Conservation (phyloP, 2,329 filamentous ascomycete species). For the Tolypocladium capitatum region DNA sequence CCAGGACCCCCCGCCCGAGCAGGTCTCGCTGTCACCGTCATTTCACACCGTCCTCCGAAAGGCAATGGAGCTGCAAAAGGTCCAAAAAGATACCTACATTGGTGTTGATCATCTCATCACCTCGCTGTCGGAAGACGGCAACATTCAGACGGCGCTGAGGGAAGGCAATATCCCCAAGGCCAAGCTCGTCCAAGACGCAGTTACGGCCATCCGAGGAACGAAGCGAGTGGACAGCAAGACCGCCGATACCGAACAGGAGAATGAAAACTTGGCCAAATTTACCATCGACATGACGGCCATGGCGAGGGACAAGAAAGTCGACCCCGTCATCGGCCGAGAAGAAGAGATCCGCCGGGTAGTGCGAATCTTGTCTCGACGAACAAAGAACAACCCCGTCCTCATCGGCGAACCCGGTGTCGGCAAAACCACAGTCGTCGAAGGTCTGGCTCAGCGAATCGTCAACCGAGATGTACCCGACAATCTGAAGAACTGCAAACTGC, state of each 20-base stretch:
- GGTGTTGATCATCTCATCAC: constrained; percentile 91
- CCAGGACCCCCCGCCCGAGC: constrained; percentile 88
- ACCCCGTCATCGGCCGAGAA: constrained; percentile 92
- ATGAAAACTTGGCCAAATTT: constrained; percentile 94
- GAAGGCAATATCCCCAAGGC: constrained; percentile 86
- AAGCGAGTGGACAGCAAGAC: constrained; percentile 92
- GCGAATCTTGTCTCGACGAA: constrained; percentile 80
- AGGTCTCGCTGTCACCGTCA: constrained; percentile 66
- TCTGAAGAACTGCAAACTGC: constrained; percentile 79
- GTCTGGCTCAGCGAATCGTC: constrained; percentile 87
- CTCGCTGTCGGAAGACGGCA: constrained; percentile 64
- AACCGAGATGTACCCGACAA: constrained; percentile 95
- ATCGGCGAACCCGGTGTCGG: constrained; percentile 97
- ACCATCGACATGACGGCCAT: constrained; percentile 97
- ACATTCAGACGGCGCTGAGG: constrained; percentile 59
- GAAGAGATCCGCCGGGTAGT: constrained; percentile 90
- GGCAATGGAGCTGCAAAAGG: constrained; percentile 82
- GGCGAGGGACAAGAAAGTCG: constrained; percentile 94
- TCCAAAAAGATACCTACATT: constrained; percentile 93
- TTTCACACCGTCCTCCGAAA: constrained; percentile 74
- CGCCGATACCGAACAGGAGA: constrained; percentile 81
- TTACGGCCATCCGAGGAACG: constrained; percentile 83
- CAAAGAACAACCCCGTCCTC: constrained; percentile 97
- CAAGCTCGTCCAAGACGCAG: constrained; percentile 81
- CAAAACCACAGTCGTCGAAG: constrained; percentile 96